Base-by-base conservation (phyloP, 2,329 filamentous ascomycete species). In the Pseudohalonectria lignicola region DNA sequence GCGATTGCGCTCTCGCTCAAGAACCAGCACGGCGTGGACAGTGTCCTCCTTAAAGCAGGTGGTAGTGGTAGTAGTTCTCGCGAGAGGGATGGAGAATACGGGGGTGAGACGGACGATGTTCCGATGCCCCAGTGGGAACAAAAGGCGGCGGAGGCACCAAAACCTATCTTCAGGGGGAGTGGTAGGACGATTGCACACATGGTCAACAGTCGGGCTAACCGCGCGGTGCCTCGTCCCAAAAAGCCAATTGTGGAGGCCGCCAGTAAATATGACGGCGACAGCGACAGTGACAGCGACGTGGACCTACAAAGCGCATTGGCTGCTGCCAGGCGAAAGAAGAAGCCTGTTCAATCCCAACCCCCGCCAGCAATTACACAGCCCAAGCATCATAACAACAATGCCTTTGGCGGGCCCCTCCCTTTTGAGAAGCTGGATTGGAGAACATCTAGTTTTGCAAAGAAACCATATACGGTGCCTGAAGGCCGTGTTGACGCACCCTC, bases 1-100 rank as follows among this genome's bases (percentile, higher is more conserved):
- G 88, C 90, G 11, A 94, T 96, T 51, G 82, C 83, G 2, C 68
- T 96, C 58, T 96, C 90, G 5, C 61, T 96, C 28, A 73, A 80
- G 47, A 79, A 66, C n/a, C 70, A 79, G 34, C 66, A 78, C 42
- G 62, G 57, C 1, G 43, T 58, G 4, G 54, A 46, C 8, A n/a
- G n/a, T n/a, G n/a, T n/a, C n/a, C n/a, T n/a, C n/a, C n/a, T n/a
- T n/a, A n/a, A n/a, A n/a, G n/a, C n/a, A n/a, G n/a, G n/a, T n/a
- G n/a, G n/a, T n/a, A n/a, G n/a, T n/a, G n/a, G n/a, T n/a, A n/a
- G n/a, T n/a, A n/a, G n/a, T n/a, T n/a, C n/a, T n/a, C n/a, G n/a
- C n/a, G n/a, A n/a, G n/a, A n/a, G n/a, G n/a, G n/a, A n/a, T n/a
- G n/a, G n/a, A n/a, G n/a, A n/a, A n/a, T n/a, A n/a, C n/a, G n/a